phyloP scores from a whole-genome alignment of 2,329 filamentous ascomycete species.

The Cladorrhinum sp. region DNA sequence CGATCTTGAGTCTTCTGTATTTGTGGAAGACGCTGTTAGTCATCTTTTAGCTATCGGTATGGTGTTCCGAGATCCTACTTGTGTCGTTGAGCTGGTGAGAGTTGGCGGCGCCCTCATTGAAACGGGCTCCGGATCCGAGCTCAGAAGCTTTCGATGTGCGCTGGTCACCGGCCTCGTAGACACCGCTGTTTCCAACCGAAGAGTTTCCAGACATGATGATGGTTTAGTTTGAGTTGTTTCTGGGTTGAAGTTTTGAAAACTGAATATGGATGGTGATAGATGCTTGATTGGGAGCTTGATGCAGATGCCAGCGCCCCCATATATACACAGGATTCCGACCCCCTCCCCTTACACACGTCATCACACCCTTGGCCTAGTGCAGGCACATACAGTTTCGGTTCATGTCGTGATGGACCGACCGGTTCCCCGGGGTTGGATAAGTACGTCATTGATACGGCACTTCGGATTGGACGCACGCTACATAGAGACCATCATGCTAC shows the following conservation, averaged over 20 bases:
- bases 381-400: not conserved
- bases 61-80: slow-evolving; percentile 54
- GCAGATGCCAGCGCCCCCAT: too few relatives aligned
- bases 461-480: not conserved
- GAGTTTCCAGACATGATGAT: slow-evolving; percentile 45
- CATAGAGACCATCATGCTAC: not conserved
- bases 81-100: slow-evolving; percentile 69
- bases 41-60: not conserved
- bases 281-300: not conserved
- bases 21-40: not conserved
- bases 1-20: slow-evolving; percentile 64
- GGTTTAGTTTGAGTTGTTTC: too few relatives aligned
- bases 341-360: slow-evolving; percentile 1
- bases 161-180: slow-evolving; percentile 80
- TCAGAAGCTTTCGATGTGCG: slow-evolving; percentile 58
- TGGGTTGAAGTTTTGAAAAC: not conserved
- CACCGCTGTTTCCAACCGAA: slow-evolving; percentile 60
- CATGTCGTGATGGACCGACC: not conserved
- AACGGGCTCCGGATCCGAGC: slow-evolving; percentile 53
- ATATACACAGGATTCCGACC: not conserved
- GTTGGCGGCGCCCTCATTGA: slow-evolving; percentile 68
- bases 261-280: too few relatives aligned
- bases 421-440: not conserved
- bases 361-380: not conserved
- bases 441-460: slow-evolving; percentile 2